A percentile compares a stretch with the other conserved stretches of the same genome.
Conservation (phyloP, 1,284 basidiomycete genomes). For the Farysia itapuensis region DNA sequence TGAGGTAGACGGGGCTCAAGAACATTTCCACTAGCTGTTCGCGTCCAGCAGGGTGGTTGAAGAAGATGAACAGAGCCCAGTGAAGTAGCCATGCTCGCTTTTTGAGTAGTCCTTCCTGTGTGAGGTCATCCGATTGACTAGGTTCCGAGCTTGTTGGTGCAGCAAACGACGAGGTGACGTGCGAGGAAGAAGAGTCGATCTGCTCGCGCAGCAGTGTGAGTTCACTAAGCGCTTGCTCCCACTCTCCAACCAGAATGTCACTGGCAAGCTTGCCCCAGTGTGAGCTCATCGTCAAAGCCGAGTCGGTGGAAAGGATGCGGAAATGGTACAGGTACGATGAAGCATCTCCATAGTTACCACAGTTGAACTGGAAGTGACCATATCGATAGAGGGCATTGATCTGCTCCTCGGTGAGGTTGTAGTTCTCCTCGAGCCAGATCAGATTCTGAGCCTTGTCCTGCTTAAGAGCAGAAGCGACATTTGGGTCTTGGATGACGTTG, state of each 20-base stretch:
- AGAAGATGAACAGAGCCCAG: conserved; percentile 98
- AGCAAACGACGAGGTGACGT: conserved; percentile 27
- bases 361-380: conserved; percentile 96
- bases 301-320: conserved; percentile 90
- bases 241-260: conserved; percentile 90
- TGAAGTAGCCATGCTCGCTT: conserved; percentile 94
- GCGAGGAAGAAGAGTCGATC: conserved; percentile 69
- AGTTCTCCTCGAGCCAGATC: conserved; percentile 89
- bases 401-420: conserved; percentile 89
- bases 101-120: conserved; percentile 74
- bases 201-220: conserved; percentile 88
- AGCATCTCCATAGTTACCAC: conserved; percentile 92
- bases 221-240: conserved; percentile 90
- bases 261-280: conserved; percentile 98
- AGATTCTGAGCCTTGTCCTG: conserved; percentile 98
- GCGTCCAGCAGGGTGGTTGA: conserved; percentile 89
- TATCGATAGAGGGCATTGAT: conserved; percentile 96
- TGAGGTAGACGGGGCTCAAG: conserved; percentile 91
- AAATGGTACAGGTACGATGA: conserved; percentile 99
- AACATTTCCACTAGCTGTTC: conserved; percentile 95
- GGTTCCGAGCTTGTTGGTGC: conserved; percentile 26
- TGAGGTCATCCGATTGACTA: conserved; percentile 31
- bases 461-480: conserved; percentile 75
- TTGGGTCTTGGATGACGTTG: conserved; percentile 94
- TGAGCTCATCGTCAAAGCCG: conserved; percentile 86